These are phyloP conservation scores for Pseudozyma flocculosa DNA, from an alignment of 1,284 basidiomycete genomes.

Conservation along the genomic window DNA sequence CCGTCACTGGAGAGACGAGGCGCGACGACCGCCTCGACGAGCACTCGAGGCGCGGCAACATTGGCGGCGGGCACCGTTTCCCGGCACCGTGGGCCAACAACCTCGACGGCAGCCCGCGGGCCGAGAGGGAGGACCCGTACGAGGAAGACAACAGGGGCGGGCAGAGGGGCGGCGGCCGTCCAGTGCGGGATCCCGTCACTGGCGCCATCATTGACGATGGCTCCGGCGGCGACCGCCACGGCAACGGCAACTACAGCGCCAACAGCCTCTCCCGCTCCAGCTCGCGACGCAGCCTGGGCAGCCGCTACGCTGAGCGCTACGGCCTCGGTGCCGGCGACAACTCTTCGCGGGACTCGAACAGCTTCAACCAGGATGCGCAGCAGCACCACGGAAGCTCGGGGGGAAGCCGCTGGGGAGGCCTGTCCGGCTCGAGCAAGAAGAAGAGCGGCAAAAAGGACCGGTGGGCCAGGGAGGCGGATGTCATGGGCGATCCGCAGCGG, in stretches of 20 bases:
- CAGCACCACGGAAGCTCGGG: conserved; percentile 1
- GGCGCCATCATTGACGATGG: conserved; percentile 30
- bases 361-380: conserved; percentile 18
- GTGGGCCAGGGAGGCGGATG: conserved; percentile 38
- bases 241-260: not conserved
- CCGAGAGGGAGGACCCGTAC: conserved; percentile 37
- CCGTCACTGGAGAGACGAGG: conserved; percentile 37
- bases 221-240: conserved; percentile 2
- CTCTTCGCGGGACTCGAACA: conserved; percentile 32
- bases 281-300: conserved; percentile 29
- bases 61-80: conserved; percentile 21
- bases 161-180: conserved; percentile 6
- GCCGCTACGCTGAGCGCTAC: conserved; percentile 37
- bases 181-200: conserved; percentile 30
- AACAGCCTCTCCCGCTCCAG: conserved; percentile 24
- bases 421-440: conserved; percentile 15
- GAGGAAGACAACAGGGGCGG: conserved; percentile 28
- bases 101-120: conserved; percentile 30
- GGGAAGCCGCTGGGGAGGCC: conserved; percentile 18
- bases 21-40: conserved; percentile 15
- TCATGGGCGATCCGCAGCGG: conserved; percentile 19
- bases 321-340: conserved; percentile 20
- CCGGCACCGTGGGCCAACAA: conserved; percentile 39
- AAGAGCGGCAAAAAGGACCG: conserved; percentile 36
- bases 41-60: conserved; percentile 15